Conservation (phyloP, 208 protist genomes). For the Trypanosoma grayi region DNA sequence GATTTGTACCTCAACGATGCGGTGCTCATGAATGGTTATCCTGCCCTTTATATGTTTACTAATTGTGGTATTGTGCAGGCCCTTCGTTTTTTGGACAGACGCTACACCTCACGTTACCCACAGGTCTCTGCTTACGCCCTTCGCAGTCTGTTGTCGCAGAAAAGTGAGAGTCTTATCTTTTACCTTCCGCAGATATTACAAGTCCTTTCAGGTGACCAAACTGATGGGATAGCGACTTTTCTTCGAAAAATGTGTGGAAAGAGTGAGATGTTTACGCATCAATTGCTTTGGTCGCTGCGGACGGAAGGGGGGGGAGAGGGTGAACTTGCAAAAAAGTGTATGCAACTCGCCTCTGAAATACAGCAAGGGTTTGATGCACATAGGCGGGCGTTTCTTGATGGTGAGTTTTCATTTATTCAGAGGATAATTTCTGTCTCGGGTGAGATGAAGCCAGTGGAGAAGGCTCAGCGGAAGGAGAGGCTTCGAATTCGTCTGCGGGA, state of each 20-base stretch:
- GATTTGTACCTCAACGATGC: constrained; percentile 72
- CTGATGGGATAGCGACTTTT: constrained; percentile 52
- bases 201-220: constrained; percentile 59
- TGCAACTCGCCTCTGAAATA: constrained; percentile 34
- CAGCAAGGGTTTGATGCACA: constrained; percentile 16
- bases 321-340: constrained; percentile 45
- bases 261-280: constrained; percentile 81
- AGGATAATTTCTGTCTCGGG: constrained; percentile 77
- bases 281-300: constrained; percentile 84
- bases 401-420: constrained; percentile 79
- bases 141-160: constrained; percentile 70
- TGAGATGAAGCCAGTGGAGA: constrained; percentile 76
- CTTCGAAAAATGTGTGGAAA: constrained; percentile 50
- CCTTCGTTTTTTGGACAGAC: constrained; percentile 57
- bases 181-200: constrained; percentile 91
- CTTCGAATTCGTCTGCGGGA: constrained; percentile 67
- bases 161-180: constrained; percentile 82
- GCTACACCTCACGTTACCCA: constrained; percentile 43
- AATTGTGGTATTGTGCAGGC: constrained; percentile 70
- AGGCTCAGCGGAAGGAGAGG: constrained; percentile 68
- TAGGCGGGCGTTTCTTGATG: constrained; percentile 42
- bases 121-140: constrained; percentile 68
- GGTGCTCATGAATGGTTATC: constrained; percentile 52
- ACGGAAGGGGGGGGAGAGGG: constrained; percentile 60
- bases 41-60: constrained; percentile 61